Evolutionary conservation across 2,329 filamentous ascomycete genomes (phyloP).

Genomic region (Neonectria magnoliae): DNA sequence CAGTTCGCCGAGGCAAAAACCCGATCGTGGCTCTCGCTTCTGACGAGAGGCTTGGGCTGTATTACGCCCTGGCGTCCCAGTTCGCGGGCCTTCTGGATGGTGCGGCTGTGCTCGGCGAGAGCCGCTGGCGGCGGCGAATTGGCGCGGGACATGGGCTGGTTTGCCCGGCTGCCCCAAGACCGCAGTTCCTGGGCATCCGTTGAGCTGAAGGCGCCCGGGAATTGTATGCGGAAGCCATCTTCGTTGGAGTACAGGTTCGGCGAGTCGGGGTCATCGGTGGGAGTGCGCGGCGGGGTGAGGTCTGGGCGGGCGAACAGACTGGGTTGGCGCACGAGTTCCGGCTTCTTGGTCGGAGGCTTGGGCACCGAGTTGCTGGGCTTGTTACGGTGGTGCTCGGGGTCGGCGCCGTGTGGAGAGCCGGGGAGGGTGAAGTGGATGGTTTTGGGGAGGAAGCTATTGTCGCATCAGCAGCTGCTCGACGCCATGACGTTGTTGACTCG

Average conservation of each 20-base stretch:
- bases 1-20: conserved; percentile 83
- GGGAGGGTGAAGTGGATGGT: conserved; percentile 87
- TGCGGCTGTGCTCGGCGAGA: conserved; percentile 74
- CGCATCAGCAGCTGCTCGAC: conserved; percentile 23
- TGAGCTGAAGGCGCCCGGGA: conserved; percentile 63
- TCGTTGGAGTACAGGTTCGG: conserved; percentile 66
- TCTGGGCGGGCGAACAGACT: conserved; percentile 63
- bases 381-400: conserved; percentile 44
- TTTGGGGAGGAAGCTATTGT: conserved; percentile 84
- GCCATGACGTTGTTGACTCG: conserved; percentile 15
- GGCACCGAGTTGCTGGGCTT: conserved; percentile 36
- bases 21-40: conserved; percentile 72
- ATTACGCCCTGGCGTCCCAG: conserved; percentile 66
- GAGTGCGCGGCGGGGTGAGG: conserved; percentile 66
- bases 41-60: conserved; percentile 61
- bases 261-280: conserved; percentile 54
- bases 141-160: conserved; percentile 82
- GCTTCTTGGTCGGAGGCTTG: conserved; percentile 16
- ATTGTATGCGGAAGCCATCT: conserved; percentile 66
- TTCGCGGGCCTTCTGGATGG: conserved; percentile 66
- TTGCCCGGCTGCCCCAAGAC: conserved; percentile 78
- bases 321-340: conserved; percentile 52
- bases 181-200: conserved; percentile 80
- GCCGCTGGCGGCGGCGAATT: conserved; percentile 79
- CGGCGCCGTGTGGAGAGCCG: conserved; percentile 55